phyloP scores from a whole-genome alignment of 2,329 filamentous ascomycete genomes.

The Calonectria crousiana region DNA sequence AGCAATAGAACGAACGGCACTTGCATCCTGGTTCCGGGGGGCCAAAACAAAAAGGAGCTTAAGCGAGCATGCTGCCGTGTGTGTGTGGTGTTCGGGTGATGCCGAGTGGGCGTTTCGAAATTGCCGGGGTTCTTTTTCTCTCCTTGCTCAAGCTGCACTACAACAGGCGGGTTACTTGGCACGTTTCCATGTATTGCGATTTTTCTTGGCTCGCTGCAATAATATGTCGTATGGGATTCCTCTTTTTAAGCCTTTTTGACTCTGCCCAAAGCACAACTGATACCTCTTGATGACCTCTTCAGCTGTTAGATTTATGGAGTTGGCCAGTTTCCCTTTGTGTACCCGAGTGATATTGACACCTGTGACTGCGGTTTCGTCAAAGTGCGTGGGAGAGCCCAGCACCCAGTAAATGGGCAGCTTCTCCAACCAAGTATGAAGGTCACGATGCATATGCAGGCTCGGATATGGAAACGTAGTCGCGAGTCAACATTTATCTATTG shows the following conservation, averaged over 20 bases:
- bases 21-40: neutral
- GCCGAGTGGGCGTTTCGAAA: neutral
- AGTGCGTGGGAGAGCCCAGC: neutral
- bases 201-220: neutral
- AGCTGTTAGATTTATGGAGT: neutral
- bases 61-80: neutral
- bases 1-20: neutral
- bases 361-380: neutral
- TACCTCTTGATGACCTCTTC: neutral
- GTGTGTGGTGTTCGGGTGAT: neutral
- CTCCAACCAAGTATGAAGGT: neutral
- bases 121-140: neutral
- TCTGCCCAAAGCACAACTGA: neutral
- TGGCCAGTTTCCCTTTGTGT: neutral
- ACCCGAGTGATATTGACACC: neutral
- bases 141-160: neutral
- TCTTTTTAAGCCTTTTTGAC: neutral
- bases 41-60: neutral
- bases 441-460: neutral
- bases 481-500: conserved; percentile 40
- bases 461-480: neutral
- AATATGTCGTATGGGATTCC: neutral
- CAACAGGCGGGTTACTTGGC: neutral
- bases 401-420: too few relatives aligned
- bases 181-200: neutral